phyloP scores from a whole-genome alignment of 257 asterid species.

The Penstemon newberryi region DNA sequence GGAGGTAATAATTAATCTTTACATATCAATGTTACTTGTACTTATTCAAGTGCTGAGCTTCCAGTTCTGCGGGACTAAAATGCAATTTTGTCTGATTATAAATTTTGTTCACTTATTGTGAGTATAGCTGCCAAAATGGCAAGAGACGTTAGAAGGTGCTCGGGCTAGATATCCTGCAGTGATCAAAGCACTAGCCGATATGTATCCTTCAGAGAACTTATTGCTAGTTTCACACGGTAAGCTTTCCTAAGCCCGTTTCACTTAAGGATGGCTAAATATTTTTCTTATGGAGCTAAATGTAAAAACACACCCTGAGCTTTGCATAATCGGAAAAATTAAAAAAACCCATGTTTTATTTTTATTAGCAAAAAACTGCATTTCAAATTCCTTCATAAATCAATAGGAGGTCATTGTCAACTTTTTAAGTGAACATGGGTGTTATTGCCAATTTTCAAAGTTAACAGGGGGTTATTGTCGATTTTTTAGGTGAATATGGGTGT shows the following conservation, averaged over 20 bases:
- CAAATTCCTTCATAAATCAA: too few relatives aligned
- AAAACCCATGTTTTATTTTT: background rate
- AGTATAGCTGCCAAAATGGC: conserved; percentile 74
- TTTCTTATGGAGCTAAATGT: too few relatives aligned
- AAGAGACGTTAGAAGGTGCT: conserved; percentile 55
- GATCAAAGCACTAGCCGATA: conserved; percentile 71
- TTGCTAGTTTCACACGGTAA: conserved; percentile 88
- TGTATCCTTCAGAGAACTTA: conserved; percentile 79
- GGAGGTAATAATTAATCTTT: conserved; percentile 46
- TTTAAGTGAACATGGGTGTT: too few relatives aligned
- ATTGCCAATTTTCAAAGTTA: too few relatives aligned
- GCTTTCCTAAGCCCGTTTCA: conserved; percentile 5
- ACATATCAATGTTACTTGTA: background rate
- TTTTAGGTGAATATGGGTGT: too few relatives aligned
- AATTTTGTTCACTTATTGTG: background rate
- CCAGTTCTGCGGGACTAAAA: background rate
- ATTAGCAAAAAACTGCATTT: too few relatives aligned
- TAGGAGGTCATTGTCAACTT: too few relatives aligned
- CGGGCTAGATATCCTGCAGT: conserved; percentile 59
- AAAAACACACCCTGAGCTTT: too few relatives aligned
- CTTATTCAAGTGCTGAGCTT: background rate
- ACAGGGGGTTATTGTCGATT: too few relatives aligned
- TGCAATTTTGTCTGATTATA: background rate
- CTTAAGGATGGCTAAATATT: too few relatives aligned
- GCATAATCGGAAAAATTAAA: background rate